Conservation (phyloP, 768 basidiomycete species). For the Candolleomyces eurysporus region DNA sequence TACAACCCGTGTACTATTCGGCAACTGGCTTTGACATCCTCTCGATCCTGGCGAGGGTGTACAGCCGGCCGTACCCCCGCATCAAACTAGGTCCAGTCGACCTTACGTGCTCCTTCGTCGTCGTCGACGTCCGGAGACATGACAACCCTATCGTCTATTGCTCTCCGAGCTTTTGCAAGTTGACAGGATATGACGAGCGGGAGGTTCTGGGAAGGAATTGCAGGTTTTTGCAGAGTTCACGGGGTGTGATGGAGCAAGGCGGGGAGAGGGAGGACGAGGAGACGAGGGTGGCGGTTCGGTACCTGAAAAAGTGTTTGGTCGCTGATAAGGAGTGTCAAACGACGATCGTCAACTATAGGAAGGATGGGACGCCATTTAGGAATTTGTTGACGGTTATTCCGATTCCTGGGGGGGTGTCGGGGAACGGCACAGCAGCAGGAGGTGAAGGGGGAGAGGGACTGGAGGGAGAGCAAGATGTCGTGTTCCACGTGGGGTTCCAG, state of each 20-base stretch:
- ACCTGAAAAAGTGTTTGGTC: slow-evolving; percentile 62
- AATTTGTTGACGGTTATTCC: slow-evolving; percentile 94
- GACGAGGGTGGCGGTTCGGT: slow-evolving; percentile 51
- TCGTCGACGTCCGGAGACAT: slow-evolving; percentile 77
- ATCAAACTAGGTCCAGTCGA: slow-evolving; percentile 90
- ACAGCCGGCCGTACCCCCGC: slow-evolving; percentile 66
- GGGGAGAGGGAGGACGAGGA: slow-evolving; percentile 55
- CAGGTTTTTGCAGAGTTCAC: slow-evolving; percentile 85
- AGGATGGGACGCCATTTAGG: slow-evolving; percentile 81
- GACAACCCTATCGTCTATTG: slow-evolving; percentile 92
- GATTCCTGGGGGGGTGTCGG: slow-evolving; percentile 57
- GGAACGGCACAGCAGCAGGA: slow-evolving; percentile 3
- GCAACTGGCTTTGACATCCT: slow-evolving; percentile 89
- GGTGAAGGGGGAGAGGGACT: slow-evolving; percentile 42
- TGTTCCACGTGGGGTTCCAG: slow-evolving; percentile 94
- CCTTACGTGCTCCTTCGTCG: slow-evolving; percentile 86
- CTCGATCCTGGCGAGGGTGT: slow-evolving; percentile 76
- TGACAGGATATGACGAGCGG: slow-evolving; percentile 71
- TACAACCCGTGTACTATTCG: slow-evolving; percentile 67
- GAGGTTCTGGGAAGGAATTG: slow-evolving; percentile 92
- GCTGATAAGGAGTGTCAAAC: slow-evolving; percentile 88
- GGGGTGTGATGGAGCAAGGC: slow-evolving; percentile 35
- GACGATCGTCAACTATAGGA: slow-evolving; percentile 83
- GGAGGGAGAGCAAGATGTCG: slow-evolving; percentile 67
- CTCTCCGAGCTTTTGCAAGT: slow-evolving; percentile 73